Evolutionary conservation across 495 filamentous ascomycete species (phyloP), one percentile per base, ranked within the genome.

Genomic region (Penicillium samsonianum): DNA sequence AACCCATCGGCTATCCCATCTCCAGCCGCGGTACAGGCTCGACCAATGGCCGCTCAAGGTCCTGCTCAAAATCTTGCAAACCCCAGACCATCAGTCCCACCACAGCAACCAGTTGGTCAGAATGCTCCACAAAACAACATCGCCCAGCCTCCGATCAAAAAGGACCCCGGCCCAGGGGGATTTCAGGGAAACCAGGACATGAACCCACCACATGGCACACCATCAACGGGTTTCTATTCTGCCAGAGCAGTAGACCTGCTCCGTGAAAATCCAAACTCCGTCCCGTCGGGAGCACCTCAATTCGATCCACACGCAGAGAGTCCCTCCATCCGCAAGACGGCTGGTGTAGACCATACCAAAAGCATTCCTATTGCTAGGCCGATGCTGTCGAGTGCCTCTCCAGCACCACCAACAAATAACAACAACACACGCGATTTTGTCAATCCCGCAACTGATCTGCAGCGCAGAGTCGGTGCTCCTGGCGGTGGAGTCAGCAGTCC

Each of bases 231-330:
- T 4, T 96, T 96, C 75, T 90, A 87, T 65, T 91, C 90, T 0
- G 89, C 89, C 6, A 80, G 88, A 48, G 89, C 84, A 54, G 87
- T 87, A 10, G 77, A 79, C 22, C 66, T 73, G 26, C 55, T 73
- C n/a, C 73, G 74, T 23, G 79, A 80, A 22, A 75, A 78, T 25
- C 71, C 78, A n/a, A 71, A 76, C 40, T 66, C 63, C 12, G 68
- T 68, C 2, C 72, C 78, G 5, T 50, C 72, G 5, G 77, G 83
- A 16, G 80, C 80, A 8, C 81, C 83, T 5, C 75, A 77, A 47
- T 97, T 96, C 71, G 90, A 97, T 65, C 91, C 91, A 3, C 83
- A 87, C 53, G 80, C 85, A 5, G 91, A 96, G 61, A 92, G 88
- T 58, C 90, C 92, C 0, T 91, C 90, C 0, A 93, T 96, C 57